Conservation (phyloP, 176 grass and related monocot genomes). For the Neostapfia colusana region DNA sequence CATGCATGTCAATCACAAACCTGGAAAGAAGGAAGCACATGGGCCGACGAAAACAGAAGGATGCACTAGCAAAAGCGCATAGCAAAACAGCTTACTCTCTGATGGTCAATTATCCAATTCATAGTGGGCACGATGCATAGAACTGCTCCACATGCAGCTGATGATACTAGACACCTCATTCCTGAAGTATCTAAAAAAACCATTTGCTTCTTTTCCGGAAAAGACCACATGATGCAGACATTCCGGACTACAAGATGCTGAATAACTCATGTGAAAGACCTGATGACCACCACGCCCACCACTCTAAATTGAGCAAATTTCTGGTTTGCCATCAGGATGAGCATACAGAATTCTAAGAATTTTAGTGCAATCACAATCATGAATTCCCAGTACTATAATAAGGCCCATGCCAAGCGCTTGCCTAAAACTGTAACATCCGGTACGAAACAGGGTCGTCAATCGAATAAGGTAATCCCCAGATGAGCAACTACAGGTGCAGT, state of each 20-base stretch:
- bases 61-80: conserved; percentile 18
- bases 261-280: not conserved
- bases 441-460: not conserved
- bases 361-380: not conserved
- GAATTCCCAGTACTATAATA: not conserved
- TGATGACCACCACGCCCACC: not conserved
- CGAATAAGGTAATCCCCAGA: not conserved
- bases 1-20: conserved; percentile 33
- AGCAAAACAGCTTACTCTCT: not conserved
- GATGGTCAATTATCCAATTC: conserved; percentile 17
- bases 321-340: not conserved
- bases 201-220: not conserved
- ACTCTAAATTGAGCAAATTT: not conserved
- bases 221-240: not conserved
- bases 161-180: not conserved
- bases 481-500: conserved; percentile 3
- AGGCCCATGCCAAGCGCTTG: not conserved
- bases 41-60: conserved; percentile 17
- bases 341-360: conserved; percentile 1
- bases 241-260: not conserved
- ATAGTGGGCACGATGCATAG: not conserved
- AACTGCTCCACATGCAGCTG: conserved; percentile 16
- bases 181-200: not conserved
- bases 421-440: not conserved
- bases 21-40: conserved; percentile 17